These are phyloP conservation scores for Gillenia trifoliata DNA, from an alignment of 306 rosid genomes.

Conservation along the genomic window DNA sequence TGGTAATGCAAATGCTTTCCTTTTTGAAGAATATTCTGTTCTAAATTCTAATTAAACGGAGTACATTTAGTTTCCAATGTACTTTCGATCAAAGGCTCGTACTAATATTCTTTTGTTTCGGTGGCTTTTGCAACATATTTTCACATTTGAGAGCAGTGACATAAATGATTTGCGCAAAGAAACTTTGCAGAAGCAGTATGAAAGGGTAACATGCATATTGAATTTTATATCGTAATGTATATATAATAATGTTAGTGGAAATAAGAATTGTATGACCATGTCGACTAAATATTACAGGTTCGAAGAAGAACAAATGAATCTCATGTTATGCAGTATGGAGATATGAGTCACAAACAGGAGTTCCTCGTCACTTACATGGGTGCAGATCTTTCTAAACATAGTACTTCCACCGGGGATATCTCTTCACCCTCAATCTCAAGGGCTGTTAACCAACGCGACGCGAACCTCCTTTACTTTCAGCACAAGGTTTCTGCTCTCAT, in stretches of 20 bases:
- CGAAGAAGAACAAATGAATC: constrained; percentile 35
- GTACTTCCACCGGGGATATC: not conserved
- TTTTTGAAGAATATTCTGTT: not conserved
- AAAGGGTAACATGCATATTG: constrained; percentile 23
- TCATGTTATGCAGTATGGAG: constrained; percentile 62
- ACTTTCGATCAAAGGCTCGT: not conserved
- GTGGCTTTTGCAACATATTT: not conserved
- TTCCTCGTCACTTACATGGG: constrained; percentile 38
- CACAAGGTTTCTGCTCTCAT: constrained; percentile 30
- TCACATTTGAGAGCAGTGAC: constrained; percentile 36
- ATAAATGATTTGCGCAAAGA: constrained; percentile 37
- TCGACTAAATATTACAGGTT: constrained; percentile 31
- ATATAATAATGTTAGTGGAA: not conserved
- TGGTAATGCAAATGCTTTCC: constrained; percentile 32
- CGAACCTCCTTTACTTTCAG: constrained; percentile 29
- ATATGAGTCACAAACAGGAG: constrained; percentile 11
- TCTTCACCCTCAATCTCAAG: constrained; percentile 6
- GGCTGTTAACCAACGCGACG: constrained; percentile 44
- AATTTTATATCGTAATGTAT: not conserved
- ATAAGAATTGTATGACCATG: not conserved
- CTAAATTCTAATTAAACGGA: no score
- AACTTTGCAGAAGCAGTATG: constrained; percentile 43
- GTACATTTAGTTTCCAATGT: not conserved
- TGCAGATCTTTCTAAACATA: constrained; percentile 3
- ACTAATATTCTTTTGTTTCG: not conserved